Evolutionary conservation across 2,329 filamentous ascomycete species (phyloP), one percentile per base, ranked within the genome.

Genomic region (Eurotiales sp.): DNA sequence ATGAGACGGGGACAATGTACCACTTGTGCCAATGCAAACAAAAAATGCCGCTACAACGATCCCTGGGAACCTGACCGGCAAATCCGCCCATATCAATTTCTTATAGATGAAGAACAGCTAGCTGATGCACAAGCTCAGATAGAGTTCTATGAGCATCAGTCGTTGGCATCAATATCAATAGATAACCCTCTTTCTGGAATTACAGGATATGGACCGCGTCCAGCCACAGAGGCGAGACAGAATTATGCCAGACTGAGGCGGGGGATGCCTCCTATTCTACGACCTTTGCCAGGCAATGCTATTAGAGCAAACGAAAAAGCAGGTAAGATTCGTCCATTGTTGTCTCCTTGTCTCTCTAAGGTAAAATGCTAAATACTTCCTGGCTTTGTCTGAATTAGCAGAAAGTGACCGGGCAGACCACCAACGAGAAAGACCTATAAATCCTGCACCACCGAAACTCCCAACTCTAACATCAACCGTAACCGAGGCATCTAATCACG

Each of bases 161-260:
- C 45, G 23, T 2, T 7, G 17, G 11, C 21, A 2, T 49, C 45
- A 4, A 34, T 48, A 10, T 29, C 23, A 19, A 4, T 23, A 8
- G 39, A 36, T 8, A 54, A 54, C 34, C 52, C 52, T 4, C 30
- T 54, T 14, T 50, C 52, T 29, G 52, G 52, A 4, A 54, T 54
- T 22, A 54, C 52, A 10, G 52, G 52, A n/a, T 54, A 54, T 25
- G 52, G 52, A 39, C 52, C 52, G 19, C 42, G 41, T 4, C 21
- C 52, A 8, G 17, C 36, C n/a, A 30, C 19, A 25, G 5, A 15
- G 19, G 45, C 51, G 8, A 14, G 12, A 10, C 51, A 53, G 46
- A 53, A 53, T 41, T 53, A 42, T 40, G 46, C 22, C 19, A 25
- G 42, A 5, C 23, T 51, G 40, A 25, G 22, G 11, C 22, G 36